Conservation (phyloP, 768 basidiomycete species). For the Rhodotorula taiwanensis region DNA sequence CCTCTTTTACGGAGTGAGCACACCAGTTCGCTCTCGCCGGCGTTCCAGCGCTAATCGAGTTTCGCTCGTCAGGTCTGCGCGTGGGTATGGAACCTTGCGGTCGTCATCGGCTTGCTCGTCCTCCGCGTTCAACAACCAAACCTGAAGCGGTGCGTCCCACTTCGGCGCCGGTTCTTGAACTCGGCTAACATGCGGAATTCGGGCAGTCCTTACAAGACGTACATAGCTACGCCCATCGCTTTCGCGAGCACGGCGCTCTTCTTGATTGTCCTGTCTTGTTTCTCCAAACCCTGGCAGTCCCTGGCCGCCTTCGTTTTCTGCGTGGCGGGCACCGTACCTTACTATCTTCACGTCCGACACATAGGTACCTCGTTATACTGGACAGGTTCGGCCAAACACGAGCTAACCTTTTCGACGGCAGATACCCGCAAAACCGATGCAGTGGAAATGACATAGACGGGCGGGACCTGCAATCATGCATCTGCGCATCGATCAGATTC, state of each 20-base stretch:
- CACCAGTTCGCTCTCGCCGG: slow-evolving; percentile 58
- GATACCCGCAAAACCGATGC: not conserved
- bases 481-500: too few relatives aligned
- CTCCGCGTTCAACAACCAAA: slow-evolving; percentile 83
- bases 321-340: slow-evolving; percentile 22
- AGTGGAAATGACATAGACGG: slow-evolving; percentile 14
- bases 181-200: rapidly evolving
- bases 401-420: not conserved
- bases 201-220: slow-evolving; percentile 78
- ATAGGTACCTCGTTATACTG: slow-evolving; percentile 1
- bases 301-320: slow-evolving; percentile 59
- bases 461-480: not conserved
- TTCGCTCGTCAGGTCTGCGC: slow-evolving; percentile 11
- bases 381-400: not conserved
- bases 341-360: slow-evolving; percentile 19
- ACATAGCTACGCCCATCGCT: slow-evolving; percentile 77
- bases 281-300: slow-evolving; percentile 85
- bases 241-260: slow-evolving; percentile 88
- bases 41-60: not conserved
- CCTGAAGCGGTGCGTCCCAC: slow-evolving; percentile 59
- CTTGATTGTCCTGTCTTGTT: slow-evolving; percentile 84
- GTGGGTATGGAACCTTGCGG: slow-evolving; percentile 48
- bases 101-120: slow-evolving; percentile 76
- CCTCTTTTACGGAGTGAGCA: slow-evolving; percentile 69
- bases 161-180: not conserved